Conservation (phyloP, 1,139 yeast genomes). For the Saccharomycopsis phalli region DNA sequence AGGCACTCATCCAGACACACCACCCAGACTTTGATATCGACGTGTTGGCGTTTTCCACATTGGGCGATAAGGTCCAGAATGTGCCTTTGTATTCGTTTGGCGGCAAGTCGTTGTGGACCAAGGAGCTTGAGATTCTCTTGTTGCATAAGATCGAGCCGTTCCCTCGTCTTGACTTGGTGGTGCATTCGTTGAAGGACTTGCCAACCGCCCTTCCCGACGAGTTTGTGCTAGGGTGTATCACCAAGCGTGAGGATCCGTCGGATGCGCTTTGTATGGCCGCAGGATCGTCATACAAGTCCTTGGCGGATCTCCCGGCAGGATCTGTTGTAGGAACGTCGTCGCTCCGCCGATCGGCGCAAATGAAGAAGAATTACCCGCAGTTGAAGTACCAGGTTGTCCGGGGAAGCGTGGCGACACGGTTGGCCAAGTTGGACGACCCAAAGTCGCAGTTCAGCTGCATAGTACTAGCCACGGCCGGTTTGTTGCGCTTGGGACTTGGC, state of each 20-base stretch:
- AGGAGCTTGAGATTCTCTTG: conserved; percentile 77
- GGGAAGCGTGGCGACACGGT: conserved; percentile 80
- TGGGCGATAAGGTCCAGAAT: conserved; percentile 82
- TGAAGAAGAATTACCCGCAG: conserved; percentile 48
- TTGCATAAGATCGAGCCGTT: conserved; percentile 52
- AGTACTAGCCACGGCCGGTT: conserved; percentile 88
- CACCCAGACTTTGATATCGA: conserved; percentile 61
- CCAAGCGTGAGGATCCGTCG: conserved; percentile 82
- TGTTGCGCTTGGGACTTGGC: conserved; percentile 61
- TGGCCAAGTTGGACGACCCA: conserved; percentile 65
- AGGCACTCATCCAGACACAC: conserved; percentile 43
- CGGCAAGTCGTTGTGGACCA: conserved; percentile 94
- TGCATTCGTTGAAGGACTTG: conserved; percentile 91
- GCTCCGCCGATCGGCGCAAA: conserved; percentile 81
- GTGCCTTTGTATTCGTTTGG: conserved; percentile 91
- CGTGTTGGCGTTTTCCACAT: conserved; percentile 70
- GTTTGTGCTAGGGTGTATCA: conserved; percentile 80
- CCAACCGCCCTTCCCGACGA: conserved; percentile 89
- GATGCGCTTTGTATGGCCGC: conserved; percentile 84
- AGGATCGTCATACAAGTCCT: conserved; percentile 51
- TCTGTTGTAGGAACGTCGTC: conserved; percentile 91
- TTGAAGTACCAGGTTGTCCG: conserved; percentile 69
- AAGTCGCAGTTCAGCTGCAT: conserved; percentile 65
- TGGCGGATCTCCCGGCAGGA: conserved; percentile 75
- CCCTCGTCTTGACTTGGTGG: conserved; percentile 76